Percentiles rank a stretch among this genome's conserved stretches.
phyloP scores from a whole-genome alignment of 2,329 filamentous ascomycete genomes.

The Colletotrichum tropicale region DNA sequence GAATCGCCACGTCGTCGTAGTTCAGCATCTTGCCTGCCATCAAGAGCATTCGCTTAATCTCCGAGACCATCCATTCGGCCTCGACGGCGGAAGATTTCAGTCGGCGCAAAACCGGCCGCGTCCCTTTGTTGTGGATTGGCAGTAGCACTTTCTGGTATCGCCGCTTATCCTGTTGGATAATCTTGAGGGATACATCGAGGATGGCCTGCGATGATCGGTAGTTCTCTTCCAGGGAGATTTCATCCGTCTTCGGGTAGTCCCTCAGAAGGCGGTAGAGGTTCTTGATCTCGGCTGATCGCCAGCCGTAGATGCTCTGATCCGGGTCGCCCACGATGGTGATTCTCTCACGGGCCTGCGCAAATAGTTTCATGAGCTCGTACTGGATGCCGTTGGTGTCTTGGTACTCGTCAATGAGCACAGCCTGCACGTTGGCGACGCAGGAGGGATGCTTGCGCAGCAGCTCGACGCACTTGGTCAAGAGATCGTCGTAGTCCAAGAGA shows the following conservation, averaged over 20 bases:
- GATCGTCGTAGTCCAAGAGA: conserved; percentile 91
- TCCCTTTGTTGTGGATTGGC: conserved; percentile 80
- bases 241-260: conserved; percentile 78
- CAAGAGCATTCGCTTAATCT: conserved; percentile 73
- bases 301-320: conserved; percentile 97
- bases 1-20: conserved; percentile 80
- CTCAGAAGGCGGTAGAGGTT: conserved; percentile 81
- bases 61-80: conserved; percentile 86
- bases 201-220: conserved; percentile 92
- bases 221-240: conserved; percentile 89
- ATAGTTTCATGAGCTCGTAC: conserved; percentile 90
- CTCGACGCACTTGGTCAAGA: conserved; percentile 82
- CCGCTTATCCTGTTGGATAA: conserved; percentile 88
- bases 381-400: conserved; percentile 97
- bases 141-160: conserved; percentile 81
- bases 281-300: conserved; percentile 89
- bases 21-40: conserved; percentile 77
- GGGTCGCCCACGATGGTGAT: conserved; percentile 97
- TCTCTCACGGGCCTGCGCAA: conserved; percentile 73
- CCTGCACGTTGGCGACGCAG: conserved; percentile 88
- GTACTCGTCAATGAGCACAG: conserved; percentile 95
- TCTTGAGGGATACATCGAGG: conserved; percentile 75
- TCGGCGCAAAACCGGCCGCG: conserved; percentile 79
- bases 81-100: conserved; percentile 74
- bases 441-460: conserved; percentile 74